Percentiles rank a stretch among this genome's conserved stretches.
Evolutionary conservation across 768 basidiomycete species (phyloP).

Genomic region (Pleurotus platypus): DNA sequence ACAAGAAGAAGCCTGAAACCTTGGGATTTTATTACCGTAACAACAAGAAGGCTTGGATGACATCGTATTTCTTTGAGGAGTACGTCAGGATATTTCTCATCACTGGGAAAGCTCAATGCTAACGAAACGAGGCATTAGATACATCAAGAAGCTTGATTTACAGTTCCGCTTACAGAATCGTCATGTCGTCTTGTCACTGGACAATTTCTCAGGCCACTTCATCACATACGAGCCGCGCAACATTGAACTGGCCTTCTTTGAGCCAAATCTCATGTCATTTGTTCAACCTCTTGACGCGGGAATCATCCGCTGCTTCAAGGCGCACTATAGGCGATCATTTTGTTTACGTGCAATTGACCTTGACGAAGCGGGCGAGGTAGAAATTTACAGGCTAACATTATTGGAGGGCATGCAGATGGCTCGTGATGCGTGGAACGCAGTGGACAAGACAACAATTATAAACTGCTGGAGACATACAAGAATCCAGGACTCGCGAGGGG

Average conservation of each 20-base stretch:
- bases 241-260: slow-evolving; percentile 24
- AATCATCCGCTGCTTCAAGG: slow-evolving; percentile 32
- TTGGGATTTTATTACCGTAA: too few species aligned
- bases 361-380: slow-evolving; percentile 24
- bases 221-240: slow-evolving; percentile 22
- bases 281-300: slow-evolving; percentile 34
- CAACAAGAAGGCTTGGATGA: slow-evolving; percentile 39
- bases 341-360: slow-evolving; percentile 21
- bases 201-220: slow-evolving; percentile 29
- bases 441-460: neutral
- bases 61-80: slow-evolving; percentile 26
- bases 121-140: slow-evolving; percentile 12
- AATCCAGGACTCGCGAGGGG: neutral
- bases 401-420: neutral
- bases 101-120: neutral
- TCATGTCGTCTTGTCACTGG: slow-evolving; percentile 22
- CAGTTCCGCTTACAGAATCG: slow-evolving; percentile 17
- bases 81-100: slow-evolving; percentile 13
- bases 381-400: slow-evolving; percentile 33
- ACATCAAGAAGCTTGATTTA: slow-evolving; percentile 20
- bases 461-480: neutral
- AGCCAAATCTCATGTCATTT: slow-evolving; percentile 31
- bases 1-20: too few species aligned
- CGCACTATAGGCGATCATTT: slow-evolving; percentile 25
- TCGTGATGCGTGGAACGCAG: neutral